Conservation (phyloP, 306 rosid species). For the Ziziphus jujuba region DNA sequence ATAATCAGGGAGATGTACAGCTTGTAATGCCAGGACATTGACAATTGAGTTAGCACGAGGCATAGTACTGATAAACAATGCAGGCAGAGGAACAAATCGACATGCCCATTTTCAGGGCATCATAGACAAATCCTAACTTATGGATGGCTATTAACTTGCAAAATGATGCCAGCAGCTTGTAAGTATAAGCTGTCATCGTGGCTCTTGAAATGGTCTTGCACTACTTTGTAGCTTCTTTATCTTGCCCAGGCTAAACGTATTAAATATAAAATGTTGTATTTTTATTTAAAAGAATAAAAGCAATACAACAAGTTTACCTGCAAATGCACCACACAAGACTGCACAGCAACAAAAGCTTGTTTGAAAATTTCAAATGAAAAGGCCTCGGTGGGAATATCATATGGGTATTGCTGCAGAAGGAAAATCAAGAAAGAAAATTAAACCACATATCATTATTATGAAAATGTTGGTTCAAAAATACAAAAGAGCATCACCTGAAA, state of each 20-base stretch:
- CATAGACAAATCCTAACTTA: not conserved
- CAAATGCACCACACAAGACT: constrained; percentile 97
- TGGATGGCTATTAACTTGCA: too few relatives aligned
- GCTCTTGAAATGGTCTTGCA: not conserved
- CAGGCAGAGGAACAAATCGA: not conserved
- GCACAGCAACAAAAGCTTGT: constrained; percentile 98
- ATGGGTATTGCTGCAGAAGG: constrained; percentile 89
- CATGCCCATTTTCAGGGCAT: not conserved
- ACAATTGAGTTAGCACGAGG: not conserved
- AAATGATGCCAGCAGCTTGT: too few relatives aligned
- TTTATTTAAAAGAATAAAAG: too few relatives aligned
- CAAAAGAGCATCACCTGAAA: constrained; percentile 67
- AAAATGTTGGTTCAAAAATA: constrained; percentile 6
- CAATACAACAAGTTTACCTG: constrained; percentile 47
- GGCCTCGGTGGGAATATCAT: constrained; percentile 95
- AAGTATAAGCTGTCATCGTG: not conserved
- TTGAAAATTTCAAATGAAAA: constrained; percentile 94
- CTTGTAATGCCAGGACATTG: not conserved
- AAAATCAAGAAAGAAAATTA: constrained; percentile 26
- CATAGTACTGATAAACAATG: not conserved
- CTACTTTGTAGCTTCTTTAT: not conserved
- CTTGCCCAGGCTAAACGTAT: not conserved
- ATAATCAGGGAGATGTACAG: not conserved
- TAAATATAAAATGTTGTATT: not conserved
- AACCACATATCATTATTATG: constrained; percentile 4